Percentiles rank a stretch among this genome's conserved stretches.
These are phyloP conservation scores for Tagetes patula DNA, from an alignment of 129 eudicot genomes.

Conservation along the genomic window DNA sequence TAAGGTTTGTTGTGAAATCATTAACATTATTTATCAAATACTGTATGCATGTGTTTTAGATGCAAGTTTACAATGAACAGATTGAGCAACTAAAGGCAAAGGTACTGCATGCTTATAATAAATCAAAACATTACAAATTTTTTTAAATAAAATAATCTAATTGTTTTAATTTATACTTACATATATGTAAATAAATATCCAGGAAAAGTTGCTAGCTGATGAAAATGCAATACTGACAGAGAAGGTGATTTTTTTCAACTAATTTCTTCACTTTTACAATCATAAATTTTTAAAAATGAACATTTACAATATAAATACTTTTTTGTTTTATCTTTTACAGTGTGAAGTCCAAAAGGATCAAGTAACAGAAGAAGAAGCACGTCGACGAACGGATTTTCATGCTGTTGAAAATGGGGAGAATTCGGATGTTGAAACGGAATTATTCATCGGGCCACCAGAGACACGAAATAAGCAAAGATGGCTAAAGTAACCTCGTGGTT, in stretches of 20 bases:
- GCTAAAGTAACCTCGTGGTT: constrained; percentile 24
- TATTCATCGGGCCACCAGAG: constrained; percentile 79
- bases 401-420: constrained; percentile 54
- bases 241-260: constrained; percentile 50
- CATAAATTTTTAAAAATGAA: neutral
- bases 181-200: constrained; percentile 23
- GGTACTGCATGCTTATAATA: constrained; percentile 34
- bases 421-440: constrained; percentile 90
- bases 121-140: neutral
- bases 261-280: neutral
- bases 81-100: constrained; percentile 64
- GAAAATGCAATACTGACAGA: constrained; percentile 65
- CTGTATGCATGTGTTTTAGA: constrained; percentile 39
- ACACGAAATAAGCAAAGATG: constrained; percentile 43
- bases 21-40: constrained; percentile 9
- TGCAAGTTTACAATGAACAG: constrained; percentile 77
- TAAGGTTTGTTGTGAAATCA: constrained; percentile 7
- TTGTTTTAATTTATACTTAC: neutral
- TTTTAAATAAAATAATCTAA: no score
- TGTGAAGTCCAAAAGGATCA: constrained; percentile 30
- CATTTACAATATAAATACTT: neutral
- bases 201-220: constrained; percentile 71
- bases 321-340: constrained; percentile 26
- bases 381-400: constrained; percentile 6
- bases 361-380: constrained; percentile 36